A percentile compares a stretch with the other conserved stretches of the same genome.
phyloP scores from a whole-genome alignment of 1,284 basidiomycete genomes.

The Trichosporon coremiiforme region DNA sequence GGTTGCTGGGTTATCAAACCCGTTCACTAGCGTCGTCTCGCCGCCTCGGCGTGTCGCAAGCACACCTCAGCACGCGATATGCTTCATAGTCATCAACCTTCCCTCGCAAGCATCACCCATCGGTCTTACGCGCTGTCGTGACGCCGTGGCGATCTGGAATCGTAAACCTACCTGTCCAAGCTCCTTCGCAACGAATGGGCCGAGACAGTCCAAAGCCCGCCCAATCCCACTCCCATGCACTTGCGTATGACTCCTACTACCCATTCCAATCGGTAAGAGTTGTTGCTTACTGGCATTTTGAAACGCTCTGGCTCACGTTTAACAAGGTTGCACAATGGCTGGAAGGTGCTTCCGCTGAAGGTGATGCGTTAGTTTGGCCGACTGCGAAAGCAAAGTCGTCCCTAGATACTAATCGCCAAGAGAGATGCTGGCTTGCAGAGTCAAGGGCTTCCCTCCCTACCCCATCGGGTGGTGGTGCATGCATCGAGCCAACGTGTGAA shows the following conservation, averaged over 20 bases:
- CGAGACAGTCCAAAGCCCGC: not conserved
- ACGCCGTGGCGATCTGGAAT: not conserved
- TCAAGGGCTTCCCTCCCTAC: not conserved
- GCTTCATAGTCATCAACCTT: conserved; percentile 14
- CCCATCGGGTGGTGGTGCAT: not conserved
- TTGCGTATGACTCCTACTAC: not conserved
- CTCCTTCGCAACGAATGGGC: not conserved
- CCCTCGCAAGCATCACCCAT: not conserved
- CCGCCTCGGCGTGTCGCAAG: not conserved
- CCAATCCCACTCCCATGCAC: not conserved
- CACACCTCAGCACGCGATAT: conserved; percentile 15
- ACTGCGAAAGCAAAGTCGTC: not conserved
- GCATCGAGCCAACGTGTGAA: not conserved
- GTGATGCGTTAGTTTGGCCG: not conserved
- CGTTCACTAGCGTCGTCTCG: not conserved
- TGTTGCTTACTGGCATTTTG: conserved; percentile 11
- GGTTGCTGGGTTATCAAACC: not conserved
- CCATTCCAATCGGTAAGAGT: not conserved
- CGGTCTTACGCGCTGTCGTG: not conserved
- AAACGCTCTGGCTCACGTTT: not conserved
- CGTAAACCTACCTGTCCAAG: not conserved
- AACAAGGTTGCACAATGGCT: conserved; percentile 14
- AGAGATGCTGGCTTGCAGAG: not conserved
- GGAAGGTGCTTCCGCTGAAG: conserved; percentile 8
- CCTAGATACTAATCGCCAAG: not conserved